Percentiles rank a stretch among this genome's conserved stretches.
Evolutionary conservation across 106 monocot genomes (phyloP).

Genomic region (Dendrobium nobile): DNA sequence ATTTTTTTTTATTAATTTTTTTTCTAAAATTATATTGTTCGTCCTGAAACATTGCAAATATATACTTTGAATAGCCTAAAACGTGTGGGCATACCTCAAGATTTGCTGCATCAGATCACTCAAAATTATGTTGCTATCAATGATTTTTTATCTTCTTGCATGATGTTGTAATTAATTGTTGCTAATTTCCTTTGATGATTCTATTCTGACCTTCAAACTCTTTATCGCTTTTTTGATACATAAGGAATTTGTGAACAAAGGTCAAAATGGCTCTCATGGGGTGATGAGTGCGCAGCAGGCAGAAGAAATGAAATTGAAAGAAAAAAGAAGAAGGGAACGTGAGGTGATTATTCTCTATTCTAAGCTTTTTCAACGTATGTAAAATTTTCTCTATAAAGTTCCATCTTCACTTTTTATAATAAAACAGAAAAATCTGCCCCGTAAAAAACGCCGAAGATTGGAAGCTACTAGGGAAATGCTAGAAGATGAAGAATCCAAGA

Average conservation of each 20-base stretch:
- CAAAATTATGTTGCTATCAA: background rate
- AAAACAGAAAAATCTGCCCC: constrained; percentile 78
- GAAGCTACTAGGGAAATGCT: constrained; percentile 78
- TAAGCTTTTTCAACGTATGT: background rate
- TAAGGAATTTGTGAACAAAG: constrained; percentile 43
- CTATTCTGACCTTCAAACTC: background rate
- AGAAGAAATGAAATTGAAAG: constrained; percentile 68
- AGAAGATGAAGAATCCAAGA: constrained; percentile 51
- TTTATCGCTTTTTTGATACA: constrained; percentile 2
- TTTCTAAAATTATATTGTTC: background rate
- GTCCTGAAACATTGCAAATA: background rate
- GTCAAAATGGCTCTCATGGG: constrained; percentile 26
- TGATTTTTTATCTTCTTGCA: background rate
- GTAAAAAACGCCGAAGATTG: constrained; percentile 78
- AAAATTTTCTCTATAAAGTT: background rate
- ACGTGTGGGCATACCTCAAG: background rate
- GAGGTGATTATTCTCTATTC: constrained; percentile 42
- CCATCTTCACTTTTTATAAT: constrained; percentile 3
- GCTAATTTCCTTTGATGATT: background rate
- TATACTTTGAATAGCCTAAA: background rate
- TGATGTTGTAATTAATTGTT: background rate
- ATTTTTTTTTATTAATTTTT: background rate
- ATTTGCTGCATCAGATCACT: background rate
- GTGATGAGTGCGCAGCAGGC: constrained; percentile 78
- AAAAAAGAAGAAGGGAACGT: constrained; percentile 74